phyloP scores from a whole-genome alignment of 148 eudicot genomes.

The Pharnaceum exiguum region DNA sequence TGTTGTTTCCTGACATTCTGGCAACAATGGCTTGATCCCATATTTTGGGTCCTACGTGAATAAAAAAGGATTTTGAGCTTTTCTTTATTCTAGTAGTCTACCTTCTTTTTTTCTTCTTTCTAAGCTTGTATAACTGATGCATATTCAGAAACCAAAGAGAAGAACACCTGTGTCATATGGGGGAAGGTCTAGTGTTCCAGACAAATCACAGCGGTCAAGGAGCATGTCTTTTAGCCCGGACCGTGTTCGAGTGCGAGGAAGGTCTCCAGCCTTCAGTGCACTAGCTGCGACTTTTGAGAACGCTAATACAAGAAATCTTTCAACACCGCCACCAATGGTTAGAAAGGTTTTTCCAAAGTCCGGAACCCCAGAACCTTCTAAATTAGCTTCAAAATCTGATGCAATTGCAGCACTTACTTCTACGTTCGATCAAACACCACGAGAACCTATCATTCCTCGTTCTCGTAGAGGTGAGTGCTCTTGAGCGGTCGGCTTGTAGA shows the following conservation, averaged over 20 bases:
- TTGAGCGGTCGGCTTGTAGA: not conserved
- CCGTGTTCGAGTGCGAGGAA: conserved; percentile 83
- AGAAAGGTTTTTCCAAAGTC: conserved; percentile 80
- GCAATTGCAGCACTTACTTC: conserved; percentile 73
- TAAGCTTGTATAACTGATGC: conserved; percentile 4
- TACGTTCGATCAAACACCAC: conserved; percentile 51
- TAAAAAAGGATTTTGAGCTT: too few species aligned
- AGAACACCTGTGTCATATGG: conserved; percentile 67
- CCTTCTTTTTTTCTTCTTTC: not conserved
- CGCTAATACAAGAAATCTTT: conserved; percentile 75
- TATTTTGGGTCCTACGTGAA: too few species aligned
- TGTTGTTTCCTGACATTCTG: too few species aligned
- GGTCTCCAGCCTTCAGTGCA: conserved; percentile 96
- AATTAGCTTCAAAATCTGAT: conserved; percentile 55
- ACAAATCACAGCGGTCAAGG: conserved; percentile 92
- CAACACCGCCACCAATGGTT: conserved; percentile 90
- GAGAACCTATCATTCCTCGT: conserved; percentile 60
- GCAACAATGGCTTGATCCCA: too few species aligned
- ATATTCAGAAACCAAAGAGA: conserved; percentile 81
- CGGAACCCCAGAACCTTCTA: conserved; percentile 54
- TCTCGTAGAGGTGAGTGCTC: conserved; percentile 55
- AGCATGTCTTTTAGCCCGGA: conserved; percentile 89
- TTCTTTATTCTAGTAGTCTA: too few species aligned
- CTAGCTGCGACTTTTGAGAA: conserved; percentile 90
- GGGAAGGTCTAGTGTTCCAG: conserved; percentile 82